Percentiles rank a stretch among this genome's conserved stretches.
Evolutionary conservation across 768 basidiomycete genomes (phyloP).

Genomic region (Psilocybe tampanensis): DNA sequence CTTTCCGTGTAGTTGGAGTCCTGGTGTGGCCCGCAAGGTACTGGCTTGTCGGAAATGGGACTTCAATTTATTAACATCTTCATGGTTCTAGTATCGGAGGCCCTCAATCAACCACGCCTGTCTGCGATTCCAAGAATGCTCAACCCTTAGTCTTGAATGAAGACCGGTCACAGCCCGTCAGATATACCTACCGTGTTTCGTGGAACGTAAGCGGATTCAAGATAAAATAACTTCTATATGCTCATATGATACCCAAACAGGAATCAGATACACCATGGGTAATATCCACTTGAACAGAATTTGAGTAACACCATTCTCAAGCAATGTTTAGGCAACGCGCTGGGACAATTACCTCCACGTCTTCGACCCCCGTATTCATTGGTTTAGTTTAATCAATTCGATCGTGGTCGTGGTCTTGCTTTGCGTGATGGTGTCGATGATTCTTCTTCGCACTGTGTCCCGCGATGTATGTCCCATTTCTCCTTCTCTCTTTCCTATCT

Average conservation of each 20-base stretch:
- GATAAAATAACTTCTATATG: neutral
- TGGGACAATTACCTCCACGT: conserved; percentile 98
- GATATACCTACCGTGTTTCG: conserved; percentile 86
- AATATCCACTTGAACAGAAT: neutral
- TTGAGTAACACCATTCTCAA: neutral
- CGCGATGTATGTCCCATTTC: conserved; percentile 66
- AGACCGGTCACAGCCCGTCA: conserved; percentile 58
- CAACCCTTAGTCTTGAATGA: conserved; percentile 64
- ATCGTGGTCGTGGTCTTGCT: conserved; percentile 90
- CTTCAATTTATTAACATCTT: neutral
- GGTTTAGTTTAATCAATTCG: conserved; percentile 95
- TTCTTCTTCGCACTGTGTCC: conserved; percentile 82
- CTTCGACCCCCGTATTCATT: conserved; percentile 93
- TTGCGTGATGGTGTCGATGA: conserved; percentile 91
- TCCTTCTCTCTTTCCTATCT: conserved; percentile 9
- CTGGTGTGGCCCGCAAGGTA: conserved; percentile 74
- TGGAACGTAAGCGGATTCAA: conserved; percentile 62
- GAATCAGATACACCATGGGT: conserved; percentile 88
- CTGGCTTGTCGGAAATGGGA: neutral
- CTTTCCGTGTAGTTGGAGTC: conserved; percentile 91
- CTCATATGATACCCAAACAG: conserved; percentile 36
- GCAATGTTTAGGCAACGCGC: conserved; percentile 70
- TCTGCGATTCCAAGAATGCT: conserved; percentile 50
- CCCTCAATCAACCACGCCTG: conserved; percentile 47
- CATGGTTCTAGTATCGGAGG: conserved; percentile 58